phyloP scores from a whole-genome alignment of 805 yeast species.

The Myxozyma monticola region DNA sequence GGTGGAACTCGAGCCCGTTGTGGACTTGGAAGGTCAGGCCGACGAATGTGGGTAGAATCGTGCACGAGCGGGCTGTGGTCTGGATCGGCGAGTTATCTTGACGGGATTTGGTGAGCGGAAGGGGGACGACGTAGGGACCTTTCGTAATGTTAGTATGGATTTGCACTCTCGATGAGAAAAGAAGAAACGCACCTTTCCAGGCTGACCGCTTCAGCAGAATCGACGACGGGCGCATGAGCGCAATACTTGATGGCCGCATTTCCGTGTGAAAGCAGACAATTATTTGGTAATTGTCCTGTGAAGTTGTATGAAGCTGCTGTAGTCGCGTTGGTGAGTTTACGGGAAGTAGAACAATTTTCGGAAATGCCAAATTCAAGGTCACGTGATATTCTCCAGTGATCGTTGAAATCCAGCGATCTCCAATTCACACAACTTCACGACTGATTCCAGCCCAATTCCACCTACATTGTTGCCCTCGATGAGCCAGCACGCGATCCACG shows the following conservation, averaged over 20 bases:
- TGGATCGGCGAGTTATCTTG: constrained; percentile 81
- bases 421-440: no score
- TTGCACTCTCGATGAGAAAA: background rate
- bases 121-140: constrained; percentile 92
- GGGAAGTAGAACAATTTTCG: no score
- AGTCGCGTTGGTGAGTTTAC: no score
- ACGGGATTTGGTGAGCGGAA: constrained; percentile 86
- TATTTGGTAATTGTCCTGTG: no score
- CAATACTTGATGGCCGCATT: constrained; percentile 4
- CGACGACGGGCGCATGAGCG: constrained; percentile 39
- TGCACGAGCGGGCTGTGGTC: constrained; percentile 94
- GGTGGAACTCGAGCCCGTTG: constrained; percentile 92
- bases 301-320: no score
- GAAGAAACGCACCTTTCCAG: constrained; percentile 41
- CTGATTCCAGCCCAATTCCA: no score
- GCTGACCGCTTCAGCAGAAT: constrained; percentile 43
- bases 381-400: no score
- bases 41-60: constrained; percentile 92
- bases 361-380: no score
- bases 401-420: no score
- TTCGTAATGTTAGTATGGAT: background rate
- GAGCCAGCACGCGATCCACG: constrained; percentile 16
- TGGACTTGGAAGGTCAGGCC: constrained; percentile 94
- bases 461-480: no score
- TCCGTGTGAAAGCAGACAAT: no score